A percentile compares a stretch with the other conserved stretches of the same genome.
These are phyloP conservation scores for Podaxis sp. DNA, from an alignment of 768 basidiomycete genomes.

Conservation along the genomic window DNA sequence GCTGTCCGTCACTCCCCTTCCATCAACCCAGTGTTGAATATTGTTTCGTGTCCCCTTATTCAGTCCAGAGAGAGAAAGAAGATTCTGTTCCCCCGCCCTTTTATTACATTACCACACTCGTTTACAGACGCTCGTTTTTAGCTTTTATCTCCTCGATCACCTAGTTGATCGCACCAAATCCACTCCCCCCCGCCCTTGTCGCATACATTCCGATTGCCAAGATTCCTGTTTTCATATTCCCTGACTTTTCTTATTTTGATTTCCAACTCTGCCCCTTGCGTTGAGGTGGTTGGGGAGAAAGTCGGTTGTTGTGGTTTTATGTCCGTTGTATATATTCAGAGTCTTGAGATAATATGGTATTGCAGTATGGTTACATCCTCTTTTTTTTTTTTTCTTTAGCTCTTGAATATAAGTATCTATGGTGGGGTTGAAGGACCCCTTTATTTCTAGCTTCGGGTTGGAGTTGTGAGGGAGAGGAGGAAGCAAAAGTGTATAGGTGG, in stretches of 20 bases:
- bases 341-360: neutral
- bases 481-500: too few species aligned
- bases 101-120: constrained; percentile 7
- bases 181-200: neutral
- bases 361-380: neutral
- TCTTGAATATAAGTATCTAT: constrained; percentile 4
- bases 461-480: too few species aligned
- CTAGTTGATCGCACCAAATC: too few species aligned
- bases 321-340: neutral
- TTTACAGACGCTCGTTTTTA: neutral
- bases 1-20: too few species aligned
- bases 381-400: constrained; percentile 8
- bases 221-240: neutral
- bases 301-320: neutral
- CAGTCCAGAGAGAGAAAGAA: neutral
- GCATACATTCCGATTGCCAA: neutral
- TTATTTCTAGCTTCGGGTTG: too few species aligned
- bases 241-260: neutral
- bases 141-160: neutral
- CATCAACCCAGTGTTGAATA: too few species aligned
- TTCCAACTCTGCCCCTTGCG: neutral
- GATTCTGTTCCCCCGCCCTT: neutral
- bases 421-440: neutral
- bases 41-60: too few species aligned
- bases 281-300: neutral